Conservation (phyloP, 1,284 basidiomycete genomes). For the Rhodotorula mucilaginosa region DNA sequence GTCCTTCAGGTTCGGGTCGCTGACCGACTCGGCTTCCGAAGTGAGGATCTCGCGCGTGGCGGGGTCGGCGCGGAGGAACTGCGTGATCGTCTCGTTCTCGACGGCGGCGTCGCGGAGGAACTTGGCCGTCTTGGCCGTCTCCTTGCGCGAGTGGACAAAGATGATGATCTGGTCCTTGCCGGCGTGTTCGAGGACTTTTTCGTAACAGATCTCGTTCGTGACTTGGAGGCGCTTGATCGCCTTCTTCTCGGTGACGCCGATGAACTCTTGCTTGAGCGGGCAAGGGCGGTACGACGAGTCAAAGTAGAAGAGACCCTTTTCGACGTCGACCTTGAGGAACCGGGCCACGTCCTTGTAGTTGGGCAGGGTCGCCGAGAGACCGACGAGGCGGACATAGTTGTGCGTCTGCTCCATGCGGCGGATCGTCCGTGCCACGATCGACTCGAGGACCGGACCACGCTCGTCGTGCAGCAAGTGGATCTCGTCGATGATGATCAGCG, state of each 20-base stretch:
- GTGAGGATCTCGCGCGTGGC: conserved; percentile 83
- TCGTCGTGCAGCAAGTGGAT: conserved; percentile 98
- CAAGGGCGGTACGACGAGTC: conserved; percentile 92
- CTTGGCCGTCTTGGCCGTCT: conserved; percentile 94
- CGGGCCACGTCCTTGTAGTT: conserved; percentile 99
- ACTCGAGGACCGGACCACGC: conserved; percentile 94
- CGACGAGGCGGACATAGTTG: conserved; percentile 89
- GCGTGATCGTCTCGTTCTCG: conserved; percentile 92
- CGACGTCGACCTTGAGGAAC: conserved; percentile 91
- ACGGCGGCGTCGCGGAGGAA: conserved; percentile 93
- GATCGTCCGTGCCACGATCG: conserved; percentile 86
- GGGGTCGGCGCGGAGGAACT: conserved; percentile 88
- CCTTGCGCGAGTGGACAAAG: conserved; percentile 97
- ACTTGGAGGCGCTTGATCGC: conserved; percentile 98
- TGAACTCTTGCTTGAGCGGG: conserved; percentile 91
- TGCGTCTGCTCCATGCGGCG: conserved; percentile 90
- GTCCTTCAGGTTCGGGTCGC: conserved; percentile 81
- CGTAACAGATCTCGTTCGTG: conserved; percentile 99
- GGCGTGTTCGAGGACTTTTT: conserved; percentile 92
- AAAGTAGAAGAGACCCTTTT: conserved; percentile 94
- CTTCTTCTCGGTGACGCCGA: conserved; percentile 98
- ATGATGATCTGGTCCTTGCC: conserved; percentile 79
- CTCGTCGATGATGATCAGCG: conserved; percentile 96
- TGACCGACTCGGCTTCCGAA: conserved; percentile 78
- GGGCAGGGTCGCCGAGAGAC: conserved; percentile 92